These are phyloP conservation scores for Panellus pusillus DNA, from an alignment of 768 basidiomycete species.

Conservation along the genomic window DNA sequence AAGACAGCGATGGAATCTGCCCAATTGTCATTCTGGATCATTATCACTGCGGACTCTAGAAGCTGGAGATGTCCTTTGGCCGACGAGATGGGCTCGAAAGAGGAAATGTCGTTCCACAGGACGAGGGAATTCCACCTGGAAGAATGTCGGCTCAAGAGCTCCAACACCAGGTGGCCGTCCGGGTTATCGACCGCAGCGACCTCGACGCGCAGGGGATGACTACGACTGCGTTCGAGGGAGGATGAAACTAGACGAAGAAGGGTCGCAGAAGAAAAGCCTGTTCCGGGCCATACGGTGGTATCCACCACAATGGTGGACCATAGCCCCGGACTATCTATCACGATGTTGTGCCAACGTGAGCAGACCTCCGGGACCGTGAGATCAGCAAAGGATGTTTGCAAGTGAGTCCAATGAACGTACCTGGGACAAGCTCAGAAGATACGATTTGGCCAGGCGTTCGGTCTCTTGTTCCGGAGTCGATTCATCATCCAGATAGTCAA, in stretches of 20 bases:
- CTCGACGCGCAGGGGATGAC: neutral
- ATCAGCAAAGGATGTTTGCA: no score
- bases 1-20: neutral
- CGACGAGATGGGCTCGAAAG: neutral
- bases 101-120: neutral
- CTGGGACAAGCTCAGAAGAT: no score
- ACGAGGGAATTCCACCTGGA: neutral
- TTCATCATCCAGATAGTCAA: no score
- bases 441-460: no score
- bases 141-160: neutral
- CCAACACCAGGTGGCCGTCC: neutral
- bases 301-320: slow-evolving; percentile 1
- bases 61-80: slow-evolving; percentile 1
- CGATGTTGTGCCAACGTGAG: neutral
- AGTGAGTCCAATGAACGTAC: no score
- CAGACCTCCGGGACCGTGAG: neutral
- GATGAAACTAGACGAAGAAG: neutral
- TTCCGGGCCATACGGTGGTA: neutral
- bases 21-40: slow-evolving; percentile 4
- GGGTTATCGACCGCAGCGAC: neutral
- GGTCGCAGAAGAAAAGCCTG: neutral
- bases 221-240: neutral
- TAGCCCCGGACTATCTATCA: neutral
- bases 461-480: no score
- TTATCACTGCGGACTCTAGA: neutral